phyloP scores from a whole-genome alignment of 106 monocot genomes.

The Platanthera guangdongensis region DNA sequence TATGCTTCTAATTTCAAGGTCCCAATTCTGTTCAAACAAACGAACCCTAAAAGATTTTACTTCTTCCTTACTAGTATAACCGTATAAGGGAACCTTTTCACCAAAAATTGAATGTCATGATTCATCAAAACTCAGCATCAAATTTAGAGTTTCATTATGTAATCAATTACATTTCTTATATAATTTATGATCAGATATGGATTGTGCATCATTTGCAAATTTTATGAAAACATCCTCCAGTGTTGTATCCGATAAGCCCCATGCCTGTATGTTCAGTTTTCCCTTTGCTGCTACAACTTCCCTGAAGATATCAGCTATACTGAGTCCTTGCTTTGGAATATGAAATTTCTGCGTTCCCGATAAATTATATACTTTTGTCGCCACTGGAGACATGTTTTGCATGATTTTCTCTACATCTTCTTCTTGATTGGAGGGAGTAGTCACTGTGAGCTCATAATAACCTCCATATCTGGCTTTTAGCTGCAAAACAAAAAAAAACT shows the following conservation, averaged over 20 bases:
- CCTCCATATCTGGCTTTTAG: slow-evolving; percentile 46
- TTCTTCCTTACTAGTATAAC: too few species aligned
- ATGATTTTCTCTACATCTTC: slow-evolving; percentile 30
- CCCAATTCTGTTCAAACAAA: too few species aligned
- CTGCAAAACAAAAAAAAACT: slow-evolving; percentile 7
- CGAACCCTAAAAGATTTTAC: too few species aligned
- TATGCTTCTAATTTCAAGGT: too few species aligned
- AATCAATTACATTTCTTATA: neutral
- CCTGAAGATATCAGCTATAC: slow-evolving; percentile 24
- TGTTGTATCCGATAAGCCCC: slow-evolving; percentile 29
- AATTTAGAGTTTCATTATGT: too few species aligned
- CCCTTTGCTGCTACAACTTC: slow-evolving; percentile 15
- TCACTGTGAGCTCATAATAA: slow-evolving; percentile 38
- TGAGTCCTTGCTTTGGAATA: slow-evolving; percentile 29
- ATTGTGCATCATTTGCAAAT: slow-evolving; percentile 20
- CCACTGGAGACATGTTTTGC: slow-evolving; percentile 13
- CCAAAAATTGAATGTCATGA: too few species aligned
- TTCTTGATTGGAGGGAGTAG: slow-evolving; percentile 18
- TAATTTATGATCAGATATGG: neutral
- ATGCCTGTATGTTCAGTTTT: slow-evolving; percentile 15
- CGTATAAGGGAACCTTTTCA: too few species aligned
- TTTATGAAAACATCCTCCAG: slow-evolving; percentile 46
- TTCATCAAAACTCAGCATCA: too few species aligned
- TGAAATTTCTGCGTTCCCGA: slow-evolving; percentile 39
- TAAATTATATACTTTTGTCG: slow-evolving; percentile 23